Percentiles rank a stretch among this genome's conserved stretches.
phyloP scores from a whole-genome alignment of 768 basidiomycete species.

The Suillus discolor region DNA sequence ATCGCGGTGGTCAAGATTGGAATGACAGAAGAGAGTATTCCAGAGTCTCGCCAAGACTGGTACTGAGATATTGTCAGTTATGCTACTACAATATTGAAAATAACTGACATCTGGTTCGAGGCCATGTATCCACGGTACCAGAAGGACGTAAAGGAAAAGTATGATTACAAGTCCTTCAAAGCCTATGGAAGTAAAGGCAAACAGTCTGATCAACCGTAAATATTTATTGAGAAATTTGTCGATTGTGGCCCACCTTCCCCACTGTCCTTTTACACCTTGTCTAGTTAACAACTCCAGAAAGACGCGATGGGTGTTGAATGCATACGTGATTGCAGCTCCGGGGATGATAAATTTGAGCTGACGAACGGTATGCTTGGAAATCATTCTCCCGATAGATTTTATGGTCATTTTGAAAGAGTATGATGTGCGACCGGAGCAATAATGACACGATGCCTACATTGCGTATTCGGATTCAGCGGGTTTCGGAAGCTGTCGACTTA shows the following conservation, averaged over 20 bases:
- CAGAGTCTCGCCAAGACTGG: slow-evolving; percentile 72
- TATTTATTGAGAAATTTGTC: too few species aligned
- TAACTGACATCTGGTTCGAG: slow-evolving; percentile 67
- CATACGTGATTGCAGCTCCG: slow-evolving; percentile 64
- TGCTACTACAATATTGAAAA: background rate
- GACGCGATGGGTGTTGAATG: slow-evolving; percentile 55
- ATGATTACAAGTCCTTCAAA: slow-evolving; percentile 62
- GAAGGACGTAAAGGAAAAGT: slow-evolving; percentile 73
- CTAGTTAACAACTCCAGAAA: slow-evolving; percentile 45
- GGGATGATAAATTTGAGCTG: slow-evolving; percentile 80
- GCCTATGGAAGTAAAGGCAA: slow-evolving; percentile 54
- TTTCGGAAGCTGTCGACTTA: background rate
- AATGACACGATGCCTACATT: background rate
- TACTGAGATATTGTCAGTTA: slow-evolving; percentile 47
- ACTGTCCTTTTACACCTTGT: slow-evolving; percentile 39
- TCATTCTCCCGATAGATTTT: slow-evolving; percentile 16
- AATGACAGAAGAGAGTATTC: slow-evolving; percentile 66
- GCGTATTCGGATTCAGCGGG: background rate
- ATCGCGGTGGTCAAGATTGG: slow-evolving; percentile 72
- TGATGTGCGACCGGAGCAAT: background rate
- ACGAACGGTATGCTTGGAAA: slow-evolving; percentile 55
- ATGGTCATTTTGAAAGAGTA: slow-evolving; percentile 20
- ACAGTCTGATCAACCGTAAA: slow-evolving; percentile 40
- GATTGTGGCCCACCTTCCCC: slow-evolving; percentile 48
- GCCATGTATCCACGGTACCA: slow-evolving; percentile 67